Evolutionary conservation across 2,329 filamentous ascomycete genomes (phyloP), one percentile per base, ranked within the genome.

Genomic region (Fusarium globosum): DNA sequence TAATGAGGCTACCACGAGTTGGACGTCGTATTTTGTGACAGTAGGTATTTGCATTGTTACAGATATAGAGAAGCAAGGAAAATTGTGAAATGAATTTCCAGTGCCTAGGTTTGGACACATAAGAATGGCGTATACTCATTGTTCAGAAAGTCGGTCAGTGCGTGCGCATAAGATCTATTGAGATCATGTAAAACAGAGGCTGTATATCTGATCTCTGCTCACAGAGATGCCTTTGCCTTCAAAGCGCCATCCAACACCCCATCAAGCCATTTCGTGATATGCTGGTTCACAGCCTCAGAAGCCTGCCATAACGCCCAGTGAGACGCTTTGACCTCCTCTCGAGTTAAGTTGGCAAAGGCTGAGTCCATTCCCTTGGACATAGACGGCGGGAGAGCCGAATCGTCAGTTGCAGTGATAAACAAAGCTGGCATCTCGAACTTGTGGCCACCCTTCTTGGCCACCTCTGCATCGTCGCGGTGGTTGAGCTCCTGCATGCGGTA

Each of bases 301-400:
- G 88, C 89, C 85, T 97, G 90, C 85, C 90, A 91, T 79, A 97
- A 83, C 51, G 92, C 93, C 96, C 96, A 98, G 82, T 98, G 96
- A 23, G 87, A 85, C 1, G 92, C 88, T 41, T 91, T 61, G 13
- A 97, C 91, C 80, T 93, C 89, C 14, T 84, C 87, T 68, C 87
- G 86, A 13, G 89, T 92, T 78, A 97, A 82, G 52, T 90, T 87
- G 6, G 89, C 88, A 68, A 96, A 90, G 71, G 85, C 84, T 72
- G 86, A 85, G 26, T 91, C 91, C 94, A 97, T 97, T 1, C 89
- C 88, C 30, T 82, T 83, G 2, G 92, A 88, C 88, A 98, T 89
- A 43, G 86, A 84, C 2, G 93, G 91, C 64, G 91, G 92, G 74
- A 98, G 84, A 3, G 95, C 93, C 1, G 78, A 76, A 81, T 99